These are phyloP conservation scores for Camellia japonica DNA, from an alignment of 148 eudicot species.

Conservation along the genomic window DNA sequence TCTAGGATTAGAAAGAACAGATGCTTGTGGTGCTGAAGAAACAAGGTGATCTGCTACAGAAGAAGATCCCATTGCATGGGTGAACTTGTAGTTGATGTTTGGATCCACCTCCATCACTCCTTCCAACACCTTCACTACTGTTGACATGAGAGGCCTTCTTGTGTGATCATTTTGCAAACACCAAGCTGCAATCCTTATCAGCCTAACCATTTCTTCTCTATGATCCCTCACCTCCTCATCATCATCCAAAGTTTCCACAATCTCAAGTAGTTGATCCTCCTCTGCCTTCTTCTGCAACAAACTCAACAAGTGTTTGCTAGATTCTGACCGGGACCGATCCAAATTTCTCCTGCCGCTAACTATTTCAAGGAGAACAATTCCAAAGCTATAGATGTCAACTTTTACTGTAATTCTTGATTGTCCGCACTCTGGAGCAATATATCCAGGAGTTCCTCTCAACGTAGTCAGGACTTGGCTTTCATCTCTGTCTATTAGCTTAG, in stretches of 20 bases:
- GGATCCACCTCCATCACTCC: slow-evolving; percentile 21
- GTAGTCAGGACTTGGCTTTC: slow-evolving; percentile 10
- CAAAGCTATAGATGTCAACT: slow-evolving; percentile 17
- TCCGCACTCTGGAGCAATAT: slow-evolving; percentile 16
- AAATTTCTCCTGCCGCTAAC: slow-evolving; percentile 13
- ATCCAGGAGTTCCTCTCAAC: slow-evolving; percentile 22
- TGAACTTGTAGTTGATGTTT: slow-evolving; percentile 8
- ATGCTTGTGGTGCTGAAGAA: slow-evolving; percentile 5
- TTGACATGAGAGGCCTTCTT: slow-evolving; percentile 17
- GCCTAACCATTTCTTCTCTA: slow-evolving; percentile 6
- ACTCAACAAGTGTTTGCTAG: slow-evolving; percentile 6
- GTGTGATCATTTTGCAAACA: slow-evolving; percentile 8
- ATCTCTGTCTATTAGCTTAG: slow-evolving; percentile 14
- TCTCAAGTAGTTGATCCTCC: slow-evolving; percentile 11
- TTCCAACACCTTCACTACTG: slow-evolving; percentile 22
- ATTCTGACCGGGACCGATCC: slow-evolving; percentile 6
- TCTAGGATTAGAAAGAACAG: slow-evolving; percentile 20
- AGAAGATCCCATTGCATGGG: slow-evolving; percentile 6
- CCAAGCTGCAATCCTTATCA: background rate
- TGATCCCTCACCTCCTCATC: background rate
- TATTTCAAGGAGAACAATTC: slow-evolving; percentile 16
- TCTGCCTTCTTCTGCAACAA: slow-evolving; percentile 16
- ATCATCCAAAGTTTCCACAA: slow-evolving; percentile 4
- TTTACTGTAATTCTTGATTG: background rate
- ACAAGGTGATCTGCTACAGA: background rate